Evolutionary conservation across 805 yeast genomes (phyloP), one percentile per base, ranked within the genome.

Genomic region (Nakazawaea siamensis): DNA sequence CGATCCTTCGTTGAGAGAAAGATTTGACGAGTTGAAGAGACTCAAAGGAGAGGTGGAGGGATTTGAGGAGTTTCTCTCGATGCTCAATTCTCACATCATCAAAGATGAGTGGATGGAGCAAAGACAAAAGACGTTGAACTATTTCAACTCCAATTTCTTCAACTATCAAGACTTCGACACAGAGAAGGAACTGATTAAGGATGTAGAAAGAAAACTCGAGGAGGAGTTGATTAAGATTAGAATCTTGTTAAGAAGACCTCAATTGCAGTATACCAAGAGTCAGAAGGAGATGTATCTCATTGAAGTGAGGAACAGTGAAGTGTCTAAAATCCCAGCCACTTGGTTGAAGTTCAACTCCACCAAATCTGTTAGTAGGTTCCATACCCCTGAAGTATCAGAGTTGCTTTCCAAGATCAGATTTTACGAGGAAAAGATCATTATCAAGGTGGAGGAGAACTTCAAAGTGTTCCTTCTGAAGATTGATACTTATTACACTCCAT

Each of bases 321-420:
- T 69, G 2, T 71, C 70, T 28, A 54, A 58, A 1, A 55, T 88
- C 2, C 97, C 97, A 0, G 46, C 60, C 2, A 75, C 73, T 34
- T 90, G 96, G 95, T 57, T 80, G 10, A 80, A 84, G 45, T 70
- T 83, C 18, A 80, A 73, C 46, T 80, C 80, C 7, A 70, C 94
- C 31, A 63, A 75, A 41, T 54, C 75, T 2, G 77, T 85, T 1
- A 71, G 86, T 2, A 60, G 97, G 38, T 88, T 74, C 53, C 62
- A 87, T 39, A 65, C 95, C 0, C 84, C 94, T 0, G 58, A 54
- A 20, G 66, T 77, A 1, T 45, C 62, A 2, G 56, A 59, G 12
- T 56, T 83, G 18, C 66, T 76, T 31, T 73, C 74, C 35, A 52
- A 62, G 25, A 51, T 79, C 24, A 78, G 75, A 40, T 77, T 77